Conservation (phyloP, 1,139 yeast genomes). For the Hyphopichia khmerensis region DNA sequence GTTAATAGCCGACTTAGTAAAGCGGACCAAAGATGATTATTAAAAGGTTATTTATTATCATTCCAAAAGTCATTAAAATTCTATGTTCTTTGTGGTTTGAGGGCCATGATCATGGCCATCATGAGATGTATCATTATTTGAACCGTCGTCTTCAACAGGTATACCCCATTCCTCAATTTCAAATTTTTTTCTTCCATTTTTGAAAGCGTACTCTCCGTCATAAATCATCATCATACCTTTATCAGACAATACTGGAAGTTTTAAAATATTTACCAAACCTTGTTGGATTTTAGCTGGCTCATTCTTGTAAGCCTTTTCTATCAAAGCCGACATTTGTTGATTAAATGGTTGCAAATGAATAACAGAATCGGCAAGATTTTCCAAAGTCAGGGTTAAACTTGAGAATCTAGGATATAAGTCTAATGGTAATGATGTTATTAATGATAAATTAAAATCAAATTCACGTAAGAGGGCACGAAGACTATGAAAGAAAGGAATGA, state of each 20-base stretch:
- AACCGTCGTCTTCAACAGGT: slow-evolving; percentile 80
- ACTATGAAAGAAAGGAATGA: slow-evolving; percentile 63
- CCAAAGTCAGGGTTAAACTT: slow-evolving; percentile 53
- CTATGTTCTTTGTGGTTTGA: slow-evolving; percentile 36
- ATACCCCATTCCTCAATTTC: slow-evolving; percentile 93
- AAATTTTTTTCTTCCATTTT: slow-evolving; percentile 77
- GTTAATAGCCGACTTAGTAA: slow-evolving; percentile 1
- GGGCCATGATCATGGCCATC: slow-evolving; percentile 13
- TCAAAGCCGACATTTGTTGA: slow-evolving; percentile 64
- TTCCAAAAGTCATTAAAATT: slow-evolving; percentile 20
- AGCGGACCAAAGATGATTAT: neutral
- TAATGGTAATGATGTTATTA: slow-evolving; percentile 56
- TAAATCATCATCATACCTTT: slow-evolving; percentile 78
- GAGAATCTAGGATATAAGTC: slow-evolving; percentile 64
- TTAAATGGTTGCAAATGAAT: slow-evolving; percentile 81
- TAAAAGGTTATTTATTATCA: neutral
- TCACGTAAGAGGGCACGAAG: slow-evolving; percentile 56
- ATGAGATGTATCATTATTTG: slow-evolving; percentile 23
- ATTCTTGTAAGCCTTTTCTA: slow-evolving; percentile 66
- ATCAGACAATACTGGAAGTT: slow-evolving; percentile 71
- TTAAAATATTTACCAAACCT: slow-evolving; percentile 76
- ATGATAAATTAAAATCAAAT: slow-evolving; percentile 44
- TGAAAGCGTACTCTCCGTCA: slow-evolving; percentile 79
- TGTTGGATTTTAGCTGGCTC: slow-evolving; percentile 80
- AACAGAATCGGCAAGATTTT: slow-evolving; percentile 64